Base-by-base conservation (phyloP, 805 yeast genomes). In the Cyberlindnera euphorbiiphila region DNA sequence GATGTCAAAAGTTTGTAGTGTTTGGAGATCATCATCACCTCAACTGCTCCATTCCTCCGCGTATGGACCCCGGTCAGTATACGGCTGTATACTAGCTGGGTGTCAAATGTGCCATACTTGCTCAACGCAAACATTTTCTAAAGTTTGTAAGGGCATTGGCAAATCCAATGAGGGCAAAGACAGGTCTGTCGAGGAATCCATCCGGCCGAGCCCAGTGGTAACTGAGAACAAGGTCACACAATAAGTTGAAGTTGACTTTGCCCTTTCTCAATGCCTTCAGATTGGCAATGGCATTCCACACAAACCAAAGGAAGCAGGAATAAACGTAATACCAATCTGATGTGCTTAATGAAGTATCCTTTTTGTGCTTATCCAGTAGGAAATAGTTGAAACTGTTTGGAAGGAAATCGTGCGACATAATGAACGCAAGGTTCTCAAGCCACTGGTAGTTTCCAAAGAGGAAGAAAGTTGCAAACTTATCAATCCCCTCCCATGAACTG, bases 281-380 rank as follows among this genome's bases (percentile, higher is more conserved):
- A 14, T 32, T 32, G 19, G 43, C 49, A 7, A 50, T 32, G 1
- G 44, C 21, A 34, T 42, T 46, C 31, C 34, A 43, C 11, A 34
- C 29, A 32, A 31, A 40, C 54, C 54, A 50, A 11, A 47, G 18
- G 13, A 37, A 29, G 25, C 54, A 50, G 4, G 54, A 50, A 33
- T 50, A 46, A 8, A 39, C 46, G 29, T 50, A 50, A 20, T 39
- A 45, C 53, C 53, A 50, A 26, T 50, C 54, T 6, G 53, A 48
- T 4, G 42, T 16, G 1, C 37, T 18, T 9, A 48, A 10, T 4
- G 29, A 23, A 8, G 17, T 15, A 18, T 42, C 38, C 23, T 23
- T 30, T 21, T 37, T 50, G 25, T 50, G 45, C 24, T 17, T 19
- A 10, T 32, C 28, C 10, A 46, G 27, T 11, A 49, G 24, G 27